Evolutionary conservation across 805 yeast species (phyloP).

Genomic region (Candida sithepensis): DNA sequence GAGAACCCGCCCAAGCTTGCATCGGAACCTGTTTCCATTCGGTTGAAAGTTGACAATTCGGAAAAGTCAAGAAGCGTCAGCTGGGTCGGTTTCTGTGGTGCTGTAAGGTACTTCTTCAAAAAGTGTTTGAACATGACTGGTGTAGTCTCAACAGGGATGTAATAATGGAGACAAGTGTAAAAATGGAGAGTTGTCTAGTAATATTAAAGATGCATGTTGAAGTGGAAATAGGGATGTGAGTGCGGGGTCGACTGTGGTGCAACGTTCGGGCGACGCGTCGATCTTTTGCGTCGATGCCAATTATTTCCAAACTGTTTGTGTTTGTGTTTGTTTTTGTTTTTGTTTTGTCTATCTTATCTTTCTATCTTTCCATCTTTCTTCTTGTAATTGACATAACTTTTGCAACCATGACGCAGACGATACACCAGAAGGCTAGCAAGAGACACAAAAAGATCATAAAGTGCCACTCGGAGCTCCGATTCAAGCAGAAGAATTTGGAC

Average conservation of each 20-base stretch:
- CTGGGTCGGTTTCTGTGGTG: constrained; percentile 15
- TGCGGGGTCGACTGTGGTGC: neutral
- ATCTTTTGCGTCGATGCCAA: neutral
- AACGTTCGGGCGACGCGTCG: neutral
- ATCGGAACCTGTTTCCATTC: constrained; percentile 63
- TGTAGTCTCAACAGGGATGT: no score
- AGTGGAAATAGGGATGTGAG: neutral
- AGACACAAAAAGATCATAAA: constrained; percentile 12
- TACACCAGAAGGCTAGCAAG: constrained; percentile 14
- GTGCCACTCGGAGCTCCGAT: constrained; percentile 2
- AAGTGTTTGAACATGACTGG: constrained; percentile 9
- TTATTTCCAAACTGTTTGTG: neutral
- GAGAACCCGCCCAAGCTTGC: constrained; percentile 78
- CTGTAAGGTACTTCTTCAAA: constrained; percentile 9
- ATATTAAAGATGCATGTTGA: neutral
- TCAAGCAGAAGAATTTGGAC: constrained; percentile 24
- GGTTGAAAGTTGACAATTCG: constrained; percentile 43
- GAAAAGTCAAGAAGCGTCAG: constrained; percentile 56
- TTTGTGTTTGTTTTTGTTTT: neutral
- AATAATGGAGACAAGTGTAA: no score
- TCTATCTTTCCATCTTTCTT: neutral
- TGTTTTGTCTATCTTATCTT: neutral
- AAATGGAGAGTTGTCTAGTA: no score
- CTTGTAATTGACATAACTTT: neutral
- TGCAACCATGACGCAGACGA: neutral